Evolutionary conservation across 2,329 filamentous ascomycete genomes (phyloP).

Genomic region (Diaporthe citri): DNA sequence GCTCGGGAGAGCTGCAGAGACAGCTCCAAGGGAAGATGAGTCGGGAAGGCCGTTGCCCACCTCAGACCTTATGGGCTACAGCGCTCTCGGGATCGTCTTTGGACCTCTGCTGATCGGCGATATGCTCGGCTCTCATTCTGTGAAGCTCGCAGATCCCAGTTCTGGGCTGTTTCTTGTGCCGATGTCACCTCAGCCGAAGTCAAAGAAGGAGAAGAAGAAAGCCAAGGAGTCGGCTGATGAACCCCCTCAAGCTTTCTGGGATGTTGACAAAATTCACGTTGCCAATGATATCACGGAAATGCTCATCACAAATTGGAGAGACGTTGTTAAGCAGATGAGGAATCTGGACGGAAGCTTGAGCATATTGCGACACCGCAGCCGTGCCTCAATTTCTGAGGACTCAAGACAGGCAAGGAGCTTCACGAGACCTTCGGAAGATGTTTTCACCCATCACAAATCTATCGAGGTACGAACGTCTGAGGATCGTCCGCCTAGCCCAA

Average conservation of each 20-base stretch:
- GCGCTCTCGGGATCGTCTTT: slow-evolving; percentile 73
- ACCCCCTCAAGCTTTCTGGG: slow-evolving; percentile 44
- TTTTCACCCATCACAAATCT: neutral
- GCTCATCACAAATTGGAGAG: slow-evolving; percentile 75
- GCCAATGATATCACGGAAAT: slow-evolving; percentile 74
- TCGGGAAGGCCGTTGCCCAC: slow-evolving; percentile 65
- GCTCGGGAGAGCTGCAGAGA: slow-evolving; percentile 70
- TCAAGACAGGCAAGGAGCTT: slow-evolving; percentile 30
- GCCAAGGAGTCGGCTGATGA: slow-evolving; percentile 44
- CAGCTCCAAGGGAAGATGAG: slow-evolving; percentile 63
- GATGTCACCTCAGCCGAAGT: slow-evolving; percentile 55
- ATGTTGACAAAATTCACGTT: slow-evolving; percentile 68
- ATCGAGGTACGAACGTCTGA: neutral
- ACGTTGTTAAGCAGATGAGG: slow-evolving; percentile 72
- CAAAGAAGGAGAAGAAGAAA: slow-evolving; percentile 56
- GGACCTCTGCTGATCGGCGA: slow-evolving; percentile 74
- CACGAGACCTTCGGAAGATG: slow-evolving; percentile 22
- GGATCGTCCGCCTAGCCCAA: slow-evolving; percentile 7
- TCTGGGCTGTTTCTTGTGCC: slow-evolving; percentile 59
- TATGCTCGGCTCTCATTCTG: slow-evolving; percentile 64
- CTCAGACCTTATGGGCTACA: slow-evolving; percentile 73
- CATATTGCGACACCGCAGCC: slow-evolving; percentile 45
- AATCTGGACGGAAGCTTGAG: slow-evolving; percentile 52
- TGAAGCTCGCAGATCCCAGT: slow-evolving; percentile 57
- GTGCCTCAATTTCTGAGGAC: slow-evolving; percentile 37